Conservation (phyloP, 2,329 filamentous ascomycete genomes). For the Botrytis aclada region DNA sequence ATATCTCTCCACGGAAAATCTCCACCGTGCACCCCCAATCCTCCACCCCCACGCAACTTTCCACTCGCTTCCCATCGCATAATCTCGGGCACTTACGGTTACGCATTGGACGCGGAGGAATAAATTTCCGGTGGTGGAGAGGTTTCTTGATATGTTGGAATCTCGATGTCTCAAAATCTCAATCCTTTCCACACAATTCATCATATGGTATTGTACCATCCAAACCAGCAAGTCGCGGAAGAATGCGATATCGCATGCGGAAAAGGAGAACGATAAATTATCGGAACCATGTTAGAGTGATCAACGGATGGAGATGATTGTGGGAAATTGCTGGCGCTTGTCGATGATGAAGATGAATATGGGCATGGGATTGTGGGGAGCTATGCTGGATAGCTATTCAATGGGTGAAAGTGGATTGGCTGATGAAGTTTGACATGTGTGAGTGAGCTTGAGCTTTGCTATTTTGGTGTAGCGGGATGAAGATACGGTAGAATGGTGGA, state of each 20-base stretch:
- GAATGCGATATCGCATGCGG: conserved; percentile 3
- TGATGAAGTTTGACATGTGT: background rate
- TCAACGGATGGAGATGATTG: background rate
- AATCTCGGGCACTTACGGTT: background rate
- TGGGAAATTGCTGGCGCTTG: background rate
- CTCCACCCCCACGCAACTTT: background rate
- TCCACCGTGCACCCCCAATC: background rate
- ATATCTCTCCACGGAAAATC: background rate
- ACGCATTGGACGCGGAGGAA: background rate
- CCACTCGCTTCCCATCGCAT: background rate
- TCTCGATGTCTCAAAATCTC: background rate
- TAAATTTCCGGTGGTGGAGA: background rate
- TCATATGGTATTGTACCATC: background rate
- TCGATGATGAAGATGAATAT: background rate
- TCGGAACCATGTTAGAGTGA: background rate
- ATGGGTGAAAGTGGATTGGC: background rate
- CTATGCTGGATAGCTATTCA: background rate
- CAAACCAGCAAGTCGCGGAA: background rate
- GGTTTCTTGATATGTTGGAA: background rate
- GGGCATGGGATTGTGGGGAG: background rate
- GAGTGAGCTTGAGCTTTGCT: background rate
- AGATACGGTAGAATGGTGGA: background rate
- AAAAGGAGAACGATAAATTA: conserved; percentile 1
- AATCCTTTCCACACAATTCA: background rate
- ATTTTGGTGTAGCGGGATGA: background rate